These are phyloP conservation scores for Diphasiastrum complanatum DNA, from an alignment of 83 land plant genomes.

Conservation along the genomic window DNA sequence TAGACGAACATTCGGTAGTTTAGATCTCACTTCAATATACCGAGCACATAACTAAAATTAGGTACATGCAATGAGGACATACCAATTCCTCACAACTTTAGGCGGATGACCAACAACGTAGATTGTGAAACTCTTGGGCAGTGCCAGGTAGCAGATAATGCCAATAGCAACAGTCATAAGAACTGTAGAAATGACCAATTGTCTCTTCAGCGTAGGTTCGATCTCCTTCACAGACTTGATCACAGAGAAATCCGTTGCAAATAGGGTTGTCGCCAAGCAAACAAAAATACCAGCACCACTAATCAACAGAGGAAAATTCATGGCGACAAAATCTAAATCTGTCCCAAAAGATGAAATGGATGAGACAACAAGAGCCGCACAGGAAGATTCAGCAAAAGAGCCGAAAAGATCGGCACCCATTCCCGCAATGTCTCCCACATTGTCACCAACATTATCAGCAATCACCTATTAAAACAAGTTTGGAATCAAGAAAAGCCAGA, in stretches of 20 bases:
- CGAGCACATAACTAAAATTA: no score
- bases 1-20: no score
- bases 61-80: neutral
- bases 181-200: neutral
- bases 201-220: neutral
- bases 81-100: slow-evolving; percentile 4
- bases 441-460: slow-evolving; percentile 5
- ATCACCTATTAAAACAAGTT: neutral
- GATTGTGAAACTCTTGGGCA: slow-evolving; percentile 1
- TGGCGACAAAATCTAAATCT: neutral
- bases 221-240: slow-evolving; percentile 8
- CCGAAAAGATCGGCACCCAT: no score
- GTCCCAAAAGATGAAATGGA: no score
- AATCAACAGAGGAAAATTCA: slow-evolving; percentile 6
- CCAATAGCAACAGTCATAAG: neutral
- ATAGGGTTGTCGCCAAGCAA: neutral
- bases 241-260: neutral
- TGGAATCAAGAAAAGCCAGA: neutral
- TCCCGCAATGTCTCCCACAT: slow-evolving; percentile 10
- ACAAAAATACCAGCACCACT: neutral
- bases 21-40: no score
- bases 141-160: slow-evolving; percentile 1
- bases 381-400: no score
- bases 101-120: neutral
- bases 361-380: no score